Evolutionary conservation across 2,329 filamentous ascomycete genomes (phyloP), one percentile per base, ranked within the genome.

Genomic region (Fusarium pseudonygamai): DNA sequence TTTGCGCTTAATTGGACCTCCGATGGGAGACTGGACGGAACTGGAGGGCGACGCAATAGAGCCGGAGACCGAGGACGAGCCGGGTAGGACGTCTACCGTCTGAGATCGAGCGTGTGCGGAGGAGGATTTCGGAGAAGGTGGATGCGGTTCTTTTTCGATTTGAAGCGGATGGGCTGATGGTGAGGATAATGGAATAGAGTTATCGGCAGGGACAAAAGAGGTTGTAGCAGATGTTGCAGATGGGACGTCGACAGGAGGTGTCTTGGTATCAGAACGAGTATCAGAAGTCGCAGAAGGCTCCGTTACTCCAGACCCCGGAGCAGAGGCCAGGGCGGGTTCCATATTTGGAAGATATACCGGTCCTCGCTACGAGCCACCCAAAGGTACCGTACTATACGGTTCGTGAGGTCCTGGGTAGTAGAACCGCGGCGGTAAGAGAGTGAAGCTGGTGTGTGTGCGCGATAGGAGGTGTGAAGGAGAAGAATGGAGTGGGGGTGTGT

Each of bases 1-100:
- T 82, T 92, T 91, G 71, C 90, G 86, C 78, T 87, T 87, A 81
- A 91, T 87, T 71, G 83, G 79, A 46, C 75, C 77, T 34, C 64
- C 70, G 64, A 74, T 64, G 67, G 74, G 69, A 60, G 74, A 71
- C 37, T 66, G 62, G 49, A 74, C 68, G 52, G 70, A 67, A 62
- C 61, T 40, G 43, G 60, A 53, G 26, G 67, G 40, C 55, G 72
- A 61, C 28, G 58, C 26, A 60, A 64, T 28, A 65, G 67, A 50
- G 46, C 67, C 71, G 24, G 73, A 65, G 66, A 71, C 60, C 71
- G 78, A 64, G 58, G 64, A 59, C 70, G 72, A 70, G 61, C 62
- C 65, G 62, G 71, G 52, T 52, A 71, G 60, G 63, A 66, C 67
- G 77, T 78, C 66, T 49, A 74, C 60, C 50, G 76, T 78, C 62